phyloP scores from a whole-genome alignment of 2,329 filamentous ascomycete genomes.

The Blastomyces emzantsi region DNA sequence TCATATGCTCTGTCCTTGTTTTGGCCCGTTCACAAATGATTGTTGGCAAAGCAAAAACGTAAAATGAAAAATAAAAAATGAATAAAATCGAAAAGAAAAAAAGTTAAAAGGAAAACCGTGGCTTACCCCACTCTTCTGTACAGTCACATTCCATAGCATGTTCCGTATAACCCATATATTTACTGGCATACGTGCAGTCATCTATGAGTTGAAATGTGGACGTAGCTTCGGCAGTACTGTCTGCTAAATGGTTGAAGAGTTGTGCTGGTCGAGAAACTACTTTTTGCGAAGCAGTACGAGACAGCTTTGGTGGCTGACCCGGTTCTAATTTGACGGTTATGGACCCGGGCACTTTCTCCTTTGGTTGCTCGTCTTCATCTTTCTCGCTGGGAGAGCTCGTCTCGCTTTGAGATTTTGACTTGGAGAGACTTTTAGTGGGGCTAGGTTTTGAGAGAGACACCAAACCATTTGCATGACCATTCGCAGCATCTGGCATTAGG shows the following conservation, averaged over 20 bases:
- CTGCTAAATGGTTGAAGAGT: slow-evolving; percentile 65
- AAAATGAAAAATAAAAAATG: slow-evolving; percentile 10
- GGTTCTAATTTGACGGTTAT: slow-evolving; percentile 56
- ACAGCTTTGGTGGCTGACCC: slow-evolving; percentile 59
- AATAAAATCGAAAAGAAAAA: no score
- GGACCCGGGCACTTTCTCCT: slow-evolving; percentile 51
- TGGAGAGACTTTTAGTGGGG: slow-evolving; percentile 18
- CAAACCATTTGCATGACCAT: slow-evolving; percentile 14
- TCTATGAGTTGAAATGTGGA: slow-evolving; percentile 70
- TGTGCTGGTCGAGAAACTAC: slow-evolving; percentile 51
- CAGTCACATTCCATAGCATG: slow-evolving; percentile 95
- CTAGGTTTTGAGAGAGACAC: slow-evolving; percentile 14
- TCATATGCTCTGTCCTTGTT: background rate
- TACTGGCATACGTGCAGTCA: slow-evolving; percentile 84
- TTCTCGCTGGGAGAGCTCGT: slow-evolving; percentile 20
- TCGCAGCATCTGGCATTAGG: slow-evolving; percentile 13
- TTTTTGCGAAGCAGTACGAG: slow-evolving; percentile 67
- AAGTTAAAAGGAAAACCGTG: slow-evolving; percentile 19
- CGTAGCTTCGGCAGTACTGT: slow-evolving; percentile 68
- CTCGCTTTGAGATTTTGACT: slow-evolving; percentile 19
- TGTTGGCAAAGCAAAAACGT: background rate
- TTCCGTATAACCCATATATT: slow-evolving; percentile 82
- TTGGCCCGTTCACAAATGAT: background rate
- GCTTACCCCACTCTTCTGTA: slow-evolving; percentile 85
- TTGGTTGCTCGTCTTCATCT: slow-evolving; percentile 35